Evolutionary conservation across 148 eudicot genomes (phyloP).

Genomic region (Cornus kousa): DNA sequence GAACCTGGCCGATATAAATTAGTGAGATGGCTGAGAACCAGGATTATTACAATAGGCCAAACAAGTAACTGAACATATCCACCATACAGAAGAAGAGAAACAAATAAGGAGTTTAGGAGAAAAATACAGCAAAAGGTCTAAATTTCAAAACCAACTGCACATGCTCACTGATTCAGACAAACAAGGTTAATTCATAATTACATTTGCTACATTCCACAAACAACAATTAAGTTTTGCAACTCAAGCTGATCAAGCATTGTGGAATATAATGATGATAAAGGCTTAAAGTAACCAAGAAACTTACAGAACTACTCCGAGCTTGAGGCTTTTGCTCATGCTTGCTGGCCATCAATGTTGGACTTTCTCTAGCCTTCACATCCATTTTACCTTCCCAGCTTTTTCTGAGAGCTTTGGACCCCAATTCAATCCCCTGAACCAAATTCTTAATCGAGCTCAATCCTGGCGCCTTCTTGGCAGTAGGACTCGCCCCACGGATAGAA

Average conservation of each 20-base stretch:
- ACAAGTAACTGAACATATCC: slow-evolving; percentile 4
- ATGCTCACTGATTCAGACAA: background rate
- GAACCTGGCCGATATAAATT: slow-evolving; percentile 41
- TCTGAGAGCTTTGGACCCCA: slow-evolving; percentile 80
- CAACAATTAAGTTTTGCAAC: background rate
- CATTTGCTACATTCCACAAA: background rate
- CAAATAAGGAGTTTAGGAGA: background rate
- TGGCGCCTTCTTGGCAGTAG: slow-evolving; percentile 38
- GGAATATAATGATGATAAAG: background rate
- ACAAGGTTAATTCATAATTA: background rate
- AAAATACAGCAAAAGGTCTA: background rate
- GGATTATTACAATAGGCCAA: background rate
- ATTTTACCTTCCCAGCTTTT: slow-evolving; percentile 94
- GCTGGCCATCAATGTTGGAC: slow-evolving; percentile 40
- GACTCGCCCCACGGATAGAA: slow-evolving; percentile 46
- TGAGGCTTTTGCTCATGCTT: slow-evolving; percentile 55
- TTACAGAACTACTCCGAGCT: slow-evolving; percentile 63
- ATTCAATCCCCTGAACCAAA: slow-evolving; percentile 55
- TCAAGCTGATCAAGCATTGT: slow-evolving; percentile 3
- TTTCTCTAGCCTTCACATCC: slow-evolving; percentile 54
- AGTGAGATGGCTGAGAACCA: background rate
- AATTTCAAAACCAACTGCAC: background rate
- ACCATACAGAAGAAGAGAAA: background rate
- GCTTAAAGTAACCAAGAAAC: slow-evolving; percentile 21
- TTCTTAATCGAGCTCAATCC: slow-evolving; percentile 48